Conservation (phyloP, 2,329 filamentous ascomycete species). For the Aureobasidium namibiae region DNA sequence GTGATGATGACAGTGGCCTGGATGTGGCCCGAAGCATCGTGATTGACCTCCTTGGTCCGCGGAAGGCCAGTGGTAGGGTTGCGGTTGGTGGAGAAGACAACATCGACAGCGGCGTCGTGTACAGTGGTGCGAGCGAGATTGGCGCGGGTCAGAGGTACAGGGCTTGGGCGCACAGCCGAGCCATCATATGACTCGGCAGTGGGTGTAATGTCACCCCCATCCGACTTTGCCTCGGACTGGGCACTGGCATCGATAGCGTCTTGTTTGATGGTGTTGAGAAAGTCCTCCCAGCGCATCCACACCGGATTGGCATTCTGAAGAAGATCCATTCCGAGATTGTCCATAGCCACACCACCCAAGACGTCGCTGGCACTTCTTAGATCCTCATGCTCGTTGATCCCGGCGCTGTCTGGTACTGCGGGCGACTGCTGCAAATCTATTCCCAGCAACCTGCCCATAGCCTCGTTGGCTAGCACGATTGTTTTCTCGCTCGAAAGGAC, state of each 20-base stretch:
- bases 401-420: conserved; percentile 20
- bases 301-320: conserved; percentile 55
- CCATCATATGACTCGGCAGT: conserved; percentile 5
- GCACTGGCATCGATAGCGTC: conserved; percentile 25
- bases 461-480: conserved; percentile 65
- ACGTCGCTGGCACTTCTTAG: conserved; percentile 45
- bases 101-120: conserved; percentile 59
- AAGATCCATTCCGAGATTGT: conserved; percentile 65
- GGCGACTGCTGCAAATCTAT: conserved; percentile 41
- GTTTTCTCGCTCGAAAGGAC: conserved; percentile 62
- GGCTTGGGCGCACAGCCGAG: neutral
- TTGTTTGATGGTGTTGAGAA: conserved; percentile 36
- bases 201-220: conserved; percentile 16
- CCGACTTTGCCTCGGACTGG: neutral
- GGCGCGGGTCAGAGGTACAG: conserved; percentile 13
- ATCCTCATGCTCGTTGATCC: conserved; percentile 21
- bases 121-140: conserved; percentile 30
- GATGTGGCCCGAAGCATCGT: conserved; percentile 26
- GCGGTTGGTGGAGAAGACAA: conserved; percentile 51
- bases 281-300: conserved; percentile 44
- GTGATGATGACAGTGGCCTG: conserved; percentile 70
- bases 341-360: conserved; percentile 57
- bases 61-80: conserved; percentile 30
- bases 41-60: conserved; percentile 15
- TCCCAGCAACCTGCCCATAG: conserved; percentile 62